A percentile compares a stretch with the other conserved stretches of the same genome.
Evolutionary conservation across 257 asterid genomes (phyloP).

Genomic region (Solanum infundibuliforme): DNA sequence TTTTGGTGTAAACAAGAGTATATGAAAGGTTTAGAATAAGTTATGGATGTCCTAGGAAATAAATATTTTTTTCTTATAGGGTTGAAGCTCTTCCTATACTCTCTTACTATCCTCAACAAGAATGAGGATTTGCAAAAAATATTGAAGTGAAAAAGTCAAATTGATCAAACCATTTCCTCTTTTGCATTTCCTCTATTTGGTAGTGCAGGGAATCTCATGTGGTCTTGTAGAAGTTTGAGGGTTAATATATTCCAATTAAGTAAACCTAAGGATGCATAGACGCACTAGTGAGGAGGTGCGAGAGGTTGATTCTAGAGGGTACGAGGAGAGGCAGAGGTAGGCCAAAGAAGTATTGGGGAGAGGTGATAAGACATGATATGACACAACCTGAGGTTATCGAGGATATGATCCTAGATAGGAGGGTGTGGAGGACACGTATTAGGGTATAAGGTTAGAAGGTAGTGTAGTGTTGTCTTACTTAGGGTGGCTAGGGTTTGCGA

Average conservation of each 20-base stretch:
- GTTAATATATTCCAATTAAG: neutral
- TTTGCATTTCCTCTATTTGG: neutral
- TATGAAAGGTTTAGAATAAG: neutral
- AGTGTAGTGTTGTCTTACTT: neutral
- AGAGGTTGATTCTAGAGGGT: neutral
- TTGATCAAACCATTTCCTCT: neutral
- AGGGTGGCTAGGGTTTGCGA: neutral
- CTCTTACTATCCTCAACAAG: neutral
- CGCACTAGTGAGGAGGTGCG: neutral
- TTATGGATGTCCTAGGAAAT: neutral
- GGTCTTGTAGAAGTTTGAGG: neutral
- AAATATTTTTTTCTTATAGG: neutral
- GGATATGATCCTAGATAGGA: neutral
- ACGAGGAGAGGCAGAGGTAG: neutral
- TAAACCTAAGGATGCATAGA: neutral
- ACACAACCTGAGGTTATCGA: neutral
- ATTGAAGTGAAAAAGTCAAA: neutral
- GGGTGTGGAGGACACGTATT: neutral
- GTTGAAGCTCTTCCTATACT: neutral
- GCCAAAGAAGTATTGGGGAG: neutral
- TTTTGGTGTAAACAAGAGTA: neutral
- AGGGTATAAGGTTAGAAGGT: neutral
- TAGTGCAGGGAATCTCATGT: neutral
- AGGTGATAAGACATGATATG: neutral
- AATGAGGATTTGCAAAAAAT: neutral